These are phyloP conservation scores for Fusarium mangiferae DNA, from an alignment of 2,329 filamentous ascomycete species.

Conservation along the genomic window DNA sequence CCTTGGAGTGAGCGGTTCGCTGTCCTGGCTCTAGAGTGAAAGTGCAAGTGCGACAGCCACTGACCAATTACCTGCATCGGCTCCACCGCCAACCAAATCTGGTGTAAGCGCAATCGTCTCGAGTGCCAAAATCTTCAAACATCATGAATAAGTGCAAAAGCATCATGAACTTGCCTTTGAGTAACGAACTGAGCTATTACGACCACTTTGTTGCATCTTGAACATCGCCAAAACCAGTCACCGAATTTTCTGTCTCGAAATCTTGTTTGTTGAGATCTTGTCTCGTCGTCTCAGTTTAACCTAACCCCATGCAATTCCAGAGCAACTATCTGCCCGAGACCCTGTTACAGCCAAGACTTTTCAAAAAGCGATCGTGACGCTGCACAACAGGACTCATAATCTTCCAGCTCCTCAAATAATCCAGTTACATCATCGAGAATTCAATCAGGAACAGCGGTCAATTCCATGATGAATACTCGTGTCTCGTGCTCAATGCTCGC, in stretches of 20 bases:
- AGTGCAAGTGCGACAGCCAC: slow-evolving; percentile 6
- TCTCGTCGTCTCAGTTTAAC: slow-evolving; percentile 4
- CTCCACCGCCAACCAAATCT: slow-evolving; percentile 27
- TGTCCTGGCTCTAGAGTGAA: slow-evolving; percentile 8
- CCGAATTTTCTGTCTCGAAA: not conserved
- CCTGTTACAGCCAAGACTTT: slow-evolving; percentile 39
- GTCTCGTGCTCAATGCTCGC: not conserved
- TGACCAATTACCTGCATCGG: slow-evolving; percentile 12
- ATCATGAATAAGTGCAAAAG: slow-evolving; percentile 22
- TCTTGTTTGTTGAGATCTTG: not conserved
- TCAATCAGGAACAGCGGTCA: slow-evolving; percentile 25
- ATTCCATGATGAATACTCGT: slow-evolving; percentile 10
- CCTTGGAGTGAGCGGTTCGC: slow-evolving; percentile 24
- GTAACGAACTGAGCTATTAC: not conserved
- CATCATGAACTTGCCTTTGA: slow-evolving; percentile 26
- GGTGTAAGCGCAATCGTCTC: slow-evolving; percentile 26
- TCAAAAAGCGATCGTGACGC: slow-evolving; percentile 35
- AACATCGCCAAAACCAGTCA: not conserved
- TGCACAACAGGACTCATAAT: slow-evolving; percentile 21
- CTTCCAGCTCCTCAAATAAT: slow-evolving; percentile 19
- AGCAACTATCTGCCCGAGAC: slow-evolving; percentile 26
- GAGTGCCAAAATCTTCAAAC: not conserved
- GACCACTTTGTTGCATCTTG: not conserved
- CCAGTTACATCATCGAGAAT: slow-evolving; percentile 25
- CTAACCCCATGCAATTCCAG: slow-evolving; percentile 30